A percentile compares a stretch with the other conserved stretches of the same genome.
phyloP scores from a whole-genome alignment of 495 filamentous ascomycete species.

The Bryoglossum gracile region DNA sequence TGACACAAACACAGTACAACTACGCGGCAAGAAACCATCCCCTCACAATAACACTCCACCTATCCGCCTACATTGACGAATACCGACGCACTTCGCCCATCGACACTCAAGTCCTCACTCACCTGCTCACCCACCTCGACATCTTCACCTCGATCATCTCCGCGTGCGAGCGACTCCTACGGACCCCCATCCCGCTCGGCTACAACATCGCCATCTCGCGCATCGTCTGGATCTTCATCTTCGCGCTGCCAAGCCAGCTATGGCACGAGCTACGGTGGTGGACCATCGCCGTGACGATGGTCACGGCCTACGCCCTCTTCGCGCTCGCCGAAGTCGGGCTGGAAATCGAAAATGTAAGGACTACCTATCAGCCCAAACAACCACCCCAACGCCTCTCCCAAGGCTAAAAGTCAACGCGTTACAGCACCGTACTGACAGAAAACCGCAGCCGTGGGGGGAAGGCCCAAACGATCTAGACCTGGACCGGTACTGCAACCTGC shows the following conservation, averaged over 20 bases:
- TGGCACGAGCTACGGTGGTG: slow-evolving; percentile 55
- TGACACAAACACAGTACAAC: no score
- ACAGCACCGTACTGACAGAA: no score
- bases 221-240: slow-evolving; percentile 81
- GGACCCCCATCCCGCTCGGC: slow-evolving; percentile 75
- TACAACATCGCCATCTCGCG: slow-evolving; percentile 83
- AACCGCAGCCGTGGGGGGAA: no score
- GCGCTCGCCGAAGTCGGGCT: slow-evolving; percentile 79
- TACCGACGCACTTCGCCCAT: slow-evolving; percentile 31
- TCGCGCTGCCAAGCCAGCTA: slow-evolving; percentile 81
- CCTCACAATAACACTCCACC: background rate
- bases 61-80: background rate
- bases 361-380: no score
- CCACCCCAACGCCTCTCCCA: no score
- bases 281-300: slow-evolving; percentile 77
- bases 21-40: no score
- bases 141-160: no score
- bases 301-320: slow-evolving; percentile 79
- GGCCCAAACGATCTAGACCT: slow-evolving; percentile 85
- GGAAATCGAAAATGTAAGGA: slow-evolving; percentile 86
- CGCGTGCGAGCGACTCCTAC: slow-evolving; percentile 77
- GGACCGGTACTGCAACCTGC: slow-evolving; percentile 65
- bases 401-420: no score
- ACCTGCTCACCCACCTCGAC: no score
- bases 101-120: slow-evolving; percentile 65